These are phyloP conservation scores for Tolypocladium nubicola DNA, from an alignment of 2,329 filamentous ascomycete species.

Conservation along the genomic window DNA sequence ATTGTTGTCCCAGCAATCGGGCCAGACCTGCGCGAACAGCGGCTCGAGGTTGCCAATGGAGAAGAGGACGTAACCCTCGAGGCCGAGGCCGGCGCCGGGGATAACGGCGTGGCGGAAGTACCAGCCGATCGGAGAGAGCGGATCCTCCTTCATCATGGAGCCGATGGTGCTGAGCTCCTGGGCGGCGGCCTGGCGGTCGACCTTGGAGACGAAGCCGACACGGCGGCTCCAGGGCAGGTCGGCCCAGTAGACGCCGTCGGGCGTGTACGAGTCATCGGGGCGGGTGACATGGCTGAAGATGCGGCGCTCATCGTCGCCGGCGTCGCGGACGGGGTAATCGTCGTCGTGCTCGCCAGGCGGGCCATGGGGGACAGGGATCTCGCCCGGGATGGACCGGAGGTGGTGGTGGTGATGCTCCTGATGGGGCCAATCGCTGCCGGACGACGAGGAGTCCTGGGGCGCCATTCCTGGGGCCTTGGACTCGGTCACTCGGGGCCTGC, in stretches of 20 bases:
- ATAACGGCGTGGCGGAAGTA: conserved; percentile 89
- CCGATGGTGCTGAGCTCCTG: conserved; percentile 59
- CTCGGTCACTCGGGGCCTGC: not conserved
- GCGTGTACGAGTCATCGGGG: conserved; percentile 79
- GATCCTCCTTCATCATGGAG: conserved; percentile 76
- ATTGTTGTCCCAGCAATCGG: conserved; percentile 61
- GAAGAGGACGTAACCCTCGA: conserved; percentile 95
- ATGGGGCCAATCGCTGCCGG: not conserved
- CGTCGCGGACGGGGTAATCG: conserved; percentile 30
- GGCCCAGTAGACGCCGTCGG: conserved; percentile 84
- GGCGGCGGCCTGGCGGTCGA: conserved; percentile 60
- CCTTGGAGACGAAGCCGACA: conserved; percentile 61
- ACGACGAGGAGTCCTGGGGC: conserved; percentile 1
- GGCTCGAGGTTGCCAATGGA: conserved; percentile 90
- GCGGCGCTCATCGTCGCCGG: conserved; percentile 39
- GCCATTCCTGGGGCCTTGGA: not conserved
- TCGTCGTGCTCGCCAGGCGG: conserved; percentile 36
- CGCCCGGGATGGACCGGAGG: conserved; percentile 30
- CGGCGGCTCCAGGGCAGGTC: conserved; percentile 65
- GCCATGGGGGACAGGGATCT: conserved; percentile 45
- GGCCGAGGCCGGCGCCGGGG: conserved; percentile 80
- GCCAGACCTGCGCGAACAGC: conserved; percentile 67
- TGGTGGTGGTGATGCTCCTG: conserved; percentile 16
- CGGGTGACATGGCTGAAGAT: conserved; percentile 73
- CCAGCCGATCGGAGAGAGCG: conserved; percentile 70